A percentile compares a stretch with the other conserved stretches of the same genome.
phyloP scores from a whole-genome alignment of 345 rosid species.

The Jatropha curcas region DNA sequence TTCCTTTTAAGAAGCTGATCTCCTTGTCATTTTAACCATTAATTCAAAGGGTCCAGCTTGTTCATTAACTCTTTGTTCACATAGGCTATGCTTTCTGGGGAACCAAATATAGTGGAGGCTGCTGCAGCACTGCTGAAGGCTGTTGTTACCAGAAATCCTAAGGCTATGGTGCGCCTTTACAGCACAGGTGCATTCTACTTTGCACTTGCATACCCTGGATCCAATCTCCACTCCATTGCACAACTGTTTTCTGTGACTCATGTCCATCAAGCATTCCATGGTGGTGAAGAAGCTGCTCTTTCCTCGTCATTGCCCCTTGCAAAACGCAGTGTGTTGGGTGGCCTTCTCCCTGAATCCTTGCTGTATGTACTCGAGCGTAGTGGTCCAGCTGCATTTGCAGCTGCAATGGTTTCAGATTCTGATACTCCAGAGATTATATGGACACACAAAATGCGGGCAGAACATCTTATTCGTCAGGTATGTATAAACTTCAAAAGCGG shows the following conservation, averaged over 20 bases:
- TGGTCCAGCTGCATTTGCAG: constrained; percentile 95
- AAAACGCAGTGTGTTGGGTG: constrained; percentile 96
- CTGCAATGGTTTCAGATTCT: constrained; percentile 99
- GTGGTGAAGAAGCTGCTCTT: constrained; percentile 99
- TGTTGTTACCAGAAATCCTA: constrained; percentile 95
- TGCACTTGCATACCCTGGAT: constrained; percentile 97
- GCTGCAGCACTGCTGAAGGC: constrained; percentile 93
- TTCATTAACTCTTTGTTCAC: constrained; percentile 1
- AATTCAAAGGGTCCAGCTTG: background rate
- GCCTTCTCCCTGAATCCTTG: constrained; percentile 97
- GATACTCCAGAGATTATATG: constrained; percentile 98
- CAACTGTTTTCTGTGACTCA: constrained; percentile 92
- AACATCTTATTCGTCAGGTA: constrained; percentile 96
- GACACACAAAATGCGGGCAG: constrained; percentile 99
- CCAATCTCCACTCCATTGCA: constrained; percentile 84
- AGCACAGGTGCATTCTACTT: constrained; percentile 97
- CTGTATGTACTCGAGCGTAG: constrained; percentile 95
- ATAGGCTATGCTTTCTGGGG: constrained; percentile 94
- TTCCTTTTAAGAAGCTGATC: background rate
- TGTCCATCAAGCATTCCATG: constrained; percentile 99
- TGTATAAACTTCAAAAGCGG: constrained; percentile 13
- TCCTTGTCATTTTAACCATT: background rate
- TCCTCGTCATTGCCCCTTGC: constrained; percentile 94
- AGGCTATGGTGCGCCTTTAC: constrained; percentile 94
- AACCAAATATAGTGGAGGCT: constrained; percentile 94